Evolutionary conservation across 176 grass and related monocot genomes (phyloP).

Genomic region (Raddia distichophylla): DNA sequence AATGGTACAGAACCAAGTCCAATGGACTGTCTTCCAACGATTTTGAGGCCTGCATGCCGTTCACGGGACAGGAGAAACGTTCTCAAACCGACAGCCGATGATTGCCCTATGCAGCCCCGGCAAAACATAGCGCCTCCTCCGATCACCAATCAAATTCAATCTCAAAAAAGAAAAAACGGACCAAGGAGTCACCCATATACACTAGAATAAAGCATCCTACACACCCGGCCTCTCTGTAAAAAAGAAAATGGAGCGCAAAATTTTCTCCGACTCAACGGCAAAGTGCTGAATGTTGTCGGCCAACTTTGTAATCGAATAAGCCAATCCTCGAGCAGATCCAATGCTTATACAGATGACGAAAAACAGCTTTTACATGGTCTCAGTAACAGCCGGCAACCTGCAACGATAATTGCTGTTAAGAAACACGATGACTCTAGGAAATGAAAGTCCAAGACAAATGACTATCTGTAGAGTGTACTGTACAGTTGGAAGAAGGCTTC

Average conservation of each 20-base stretch:
- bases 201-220: slow-evolving; percentile 36
- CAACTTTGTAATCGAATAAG: slow-evolving; percentile 13
- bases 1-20: slow-evolving; percentile 38
- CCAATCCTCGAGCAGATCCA: slow-evolving; percentile 25
- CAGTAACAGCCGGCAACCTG: slow-evolving; percentile 49
- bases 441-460: background rate
- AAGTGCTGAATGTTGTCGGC: slow-evolving; percentile 25
- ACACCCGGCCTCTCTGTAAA: slow-evolving; percentile 22
- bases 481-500: background rate
- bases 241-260: slow-evolving; percentile 39
- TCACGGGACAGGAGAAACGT: slow-evolving; percentile 15
- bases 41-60: slow-evolving; percentile 28
- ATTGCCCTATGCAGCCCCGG: slow-evolving; percentile 36
- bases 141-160: slow-evolving; percentile 4
- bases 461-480: background rate
- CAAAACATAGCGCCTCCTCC: slow-evolving; percentile 38
- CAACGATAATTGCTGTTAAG: background rate
- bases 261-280: slow-evolving; percentile 29
- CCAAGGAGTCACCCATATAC: background rate
- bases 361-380: slow-evolving; percentile 33
- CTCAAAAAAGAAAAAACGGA: slow-evolving; percentile 1
- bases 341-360: slow-evolving; percentile 21
- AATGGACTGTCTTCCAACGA: background rate
- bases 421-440: background rate
- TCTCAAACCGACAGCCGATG: slow-evolving; percentile 14